Percentiles rank a stretch among this genome's conserved stretches.
These are phyloP conservation scores for Syzygium grande DNA, from an alignment of 345 rosid species.

Conservation along the genomic window DNA sequence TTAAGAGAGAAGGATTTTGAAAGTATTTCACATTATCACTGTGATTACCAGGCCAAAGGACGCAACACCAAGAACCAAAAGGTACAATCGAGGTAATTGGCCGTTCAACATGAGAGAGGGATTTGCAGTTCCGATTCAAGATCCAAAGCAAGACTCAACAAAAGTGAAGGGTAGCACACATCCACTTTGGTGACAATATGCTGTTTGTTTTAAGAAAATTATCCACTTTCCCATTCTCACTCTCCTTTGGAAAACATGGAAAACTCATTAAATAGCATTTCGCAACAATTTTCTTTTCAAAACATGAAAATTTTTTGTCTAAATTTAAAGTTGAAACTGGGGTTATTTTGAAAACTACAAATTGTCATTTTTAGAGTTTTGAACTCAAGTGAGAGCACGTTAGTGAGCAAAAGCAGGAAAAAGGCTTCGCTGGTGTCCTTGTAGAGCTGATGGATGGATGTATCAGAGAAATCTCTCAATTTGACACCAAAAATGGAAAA, in stretches of 20 bases:
- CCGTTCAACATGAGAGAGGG: not conserved
- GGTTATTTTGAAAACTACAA: not conserved
- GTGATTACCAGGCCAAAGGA: not conserved
- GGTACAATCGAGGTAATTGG: not conserved
- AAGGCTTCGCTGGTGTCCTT: not conserved
- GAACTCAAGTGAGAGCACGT: not conserved
- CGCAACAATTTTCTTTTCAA: not conserved
- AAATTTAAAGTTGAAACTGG: not conserved
- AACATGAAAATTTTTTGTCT: not conserved
- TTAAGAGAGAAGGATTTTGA: not conserved
- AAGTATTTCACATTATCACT: not conserved
- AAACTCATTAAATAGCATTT: not conserved
- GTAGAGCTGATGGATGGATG: not conserved
- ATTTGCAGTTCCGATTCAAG: not conserved
- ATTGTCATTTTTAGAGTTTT: not conserved
- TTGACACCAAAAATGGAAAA: not conserved
- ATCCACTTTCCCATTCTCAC: not conserved
- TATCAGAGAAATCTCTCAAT: not conserved
- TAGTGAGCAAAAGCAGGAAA: not conserved
- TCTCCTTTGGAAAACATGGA: not conserved
- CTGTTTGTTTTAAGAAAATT: not conserved
- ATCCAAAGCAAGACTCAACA: not conserved
- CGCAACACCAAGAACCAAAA: not conserved
- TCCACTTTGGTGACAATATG: not conserved
- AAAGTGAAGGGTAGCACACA: not conserved